A percentile compares a stretch with the other conserved stretches of the same genome.
phyloP scores from a whole-genome alignment of 768 basidiomycete species.

The Amanita phalloides region DNA sequence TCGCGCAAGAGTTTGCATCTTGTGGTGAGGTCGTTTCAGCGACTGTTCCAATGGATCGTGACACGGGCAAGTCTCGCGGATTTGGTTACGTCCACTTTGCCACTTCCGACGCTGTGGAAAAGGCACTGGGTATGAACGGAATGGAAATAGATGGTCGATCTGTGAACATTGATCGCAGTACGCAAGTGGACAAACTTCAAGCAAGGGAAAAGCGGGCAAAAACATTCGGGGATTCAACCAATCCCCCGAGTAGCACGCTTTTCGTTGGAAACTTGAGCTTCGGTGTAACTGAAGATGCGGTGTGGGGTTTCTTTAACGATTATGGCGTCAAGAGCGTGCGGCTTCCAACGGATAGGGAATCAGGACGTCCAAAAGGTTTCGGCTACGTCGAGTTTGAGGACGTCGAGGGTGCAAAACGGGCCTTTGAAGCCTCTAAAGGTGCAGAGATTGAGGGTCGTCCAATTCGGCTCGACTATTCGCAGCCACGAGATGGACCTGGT shows the following conservation, averaged over 20 bases:
- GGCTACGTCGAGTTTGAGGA: conserved; percentile 93
- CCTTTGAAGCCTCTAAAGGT: conserved; percentile 58
- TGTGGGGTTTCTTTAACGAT: conserved; percentile 89
- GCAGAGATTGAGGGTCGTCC: conserved; percentile 72
- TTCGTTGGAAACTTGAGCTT: conserved; percentile 92
- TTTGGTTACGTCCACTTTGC: conserved; percentile 80
- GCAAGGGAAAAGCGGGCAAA: conserved; percentile 61
- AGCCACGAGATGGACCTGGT: conserved; percentile 59
- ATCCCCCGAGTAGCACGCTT: conserved; percentile 62
- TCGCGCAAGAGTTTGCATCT: conserved; percentile 79
- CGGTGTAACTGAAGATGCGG: conserved; percentile 63
- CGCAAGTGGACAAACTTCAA: conserved; percentile 43
- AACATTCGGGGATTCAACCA: conserved; percentile 60
- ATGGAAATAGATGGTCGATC: conserved; percentile 88
- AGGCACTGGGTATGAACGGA: conserved; percentile 72
- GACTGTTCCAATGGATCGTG: conserved; percentile 78
- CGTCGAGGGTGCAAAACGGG: conserved; percentile 70
- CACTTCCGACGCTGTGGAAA: conserved; percentile 60
- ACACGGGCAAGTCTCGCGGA: conserved; percentile 72
- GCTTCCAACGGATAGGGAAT: conserved; percentile 87
- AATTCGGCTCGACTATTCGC: conserved; percentile 79
- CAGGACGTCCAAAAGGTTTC: conserved; percentile 88
- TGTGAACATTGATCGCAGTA: conserved; percentile 77
- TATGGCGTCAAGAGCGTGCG: conserved; percentile 83
- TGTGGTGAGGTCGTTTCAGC: conserved; percentile 89